Percentiles rank a stretch among this genome's conserved stretches.
phyloP scores from a whole-genome alignment of 495 filamentous ascomycete species.

The Cairneyella variabilis region DNA sequence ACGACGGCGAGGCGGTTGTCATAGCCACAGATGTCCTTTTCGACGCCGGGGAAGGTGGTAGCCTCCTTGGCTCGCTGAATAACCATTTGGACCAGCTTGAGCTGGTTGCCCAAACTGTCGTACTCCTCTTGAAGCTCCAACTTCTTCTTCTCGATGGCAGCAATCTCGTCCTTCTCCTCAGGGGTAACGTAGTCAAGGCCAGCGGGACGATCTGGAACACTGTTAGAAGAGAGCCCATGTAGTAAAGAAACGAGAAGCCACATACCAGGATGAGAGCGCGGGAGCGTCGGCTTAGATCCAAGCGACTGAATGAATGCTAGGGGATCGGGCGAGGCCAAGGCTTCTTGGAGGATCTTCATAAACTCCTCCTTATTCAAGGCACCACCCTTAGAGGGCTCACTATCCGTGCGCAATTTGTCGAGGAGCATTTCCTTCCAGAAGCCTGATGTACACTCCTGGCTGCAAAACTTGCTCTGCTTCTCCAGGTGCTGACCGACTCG shows the following conservation, averaged over 20 bases:
- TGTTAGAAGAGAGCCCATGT: too few relatives aligned
- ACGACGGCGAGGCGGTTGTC: slow-evolving; percentile 58
- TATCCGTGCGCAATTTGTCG: slow-evolving; percentile 26
- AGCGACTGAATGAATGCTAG: too few relatives aligned
- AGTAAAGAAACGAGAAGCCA: too few relatives aligned
- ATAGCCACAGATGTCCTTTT: slow-evolving; percentile 64
- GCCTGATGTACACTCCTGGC: slow-evolving; percentile 52
- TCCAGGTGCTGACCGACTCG: slow-evolving; percentile 39
- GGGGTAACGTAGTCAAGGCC: slow-evolving; percentile 16
- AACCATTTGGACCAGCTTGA: slow-evolving; percentile 12
- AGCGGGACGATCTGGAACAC: slow-evolving; percentile 10
- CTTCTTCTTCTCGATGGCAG: slow-evolving; percentile 6
- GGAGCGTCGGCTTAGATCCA: slow-evolving; percentile 37
- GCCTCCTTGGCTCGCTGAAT: slow-evolving; percentile 14
- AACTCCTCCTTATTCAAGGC: slow-evolving; percentile 41
- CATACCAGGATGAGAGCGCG: too few relatives aligned
- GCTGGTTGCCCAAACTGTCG: slow-evolving; percentile 4
- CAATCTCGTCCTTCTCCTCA: slow-evolving; percentile 15
- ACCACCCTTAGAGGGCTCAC: slow-evolving; percentile 17
- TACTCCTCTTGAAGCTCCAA: background rate
- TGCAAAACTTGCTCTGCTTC: slow-evolving; percentile 64
- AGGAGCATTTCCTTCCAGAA: slow-evolving; percentile 50
- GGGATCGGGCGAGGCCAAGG: too few relatives aligned
- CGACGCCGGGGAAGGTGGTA: slow-evolving; percentile 9
- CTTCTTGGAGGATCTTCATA: slow-evolving; percentile 51